phyloP scores from a whole-genome alignment of 495 filamentous ascomycete species.

The Astrothelium macrocarpum region DNA sequence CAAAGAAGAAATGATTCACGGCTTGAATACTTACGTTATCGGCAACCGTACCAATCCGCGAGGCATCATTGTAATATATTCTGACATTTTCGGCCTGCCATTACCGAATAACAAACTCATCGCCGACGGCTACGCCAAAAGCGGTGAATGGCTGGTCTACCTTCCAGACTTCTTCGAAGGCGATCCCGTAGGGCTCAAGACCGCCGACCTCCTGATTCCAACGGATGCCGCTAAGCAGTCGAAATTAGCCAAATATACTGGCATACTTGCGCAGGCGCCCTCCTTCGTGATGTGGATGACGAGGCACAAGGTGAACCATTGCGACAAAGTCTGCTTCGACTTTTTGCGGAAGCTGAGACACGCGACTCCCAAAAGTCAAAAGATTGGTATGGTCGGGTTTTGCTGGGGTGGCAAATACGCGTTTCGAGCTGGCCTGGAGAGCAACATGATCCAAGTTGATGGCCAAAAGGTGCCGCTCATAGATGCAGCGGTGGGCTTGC shows the following conservation, averaged over 20 bases:
- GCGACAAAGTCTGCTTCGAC: slow-evolving; percentile 30
- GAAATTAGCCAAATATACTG: slow-evolving; percentile 30
- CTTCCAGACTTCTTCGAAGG: slow-evolving; percentile 37
- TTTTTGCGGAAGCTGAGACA: slow-evolving; percentile 24
- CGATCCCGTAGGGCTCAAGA: slow-evolving; percentile 31
- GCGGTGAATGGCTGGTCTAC: slow-evolving; percentile 35
- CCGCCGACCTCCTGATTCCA: slow-evolving; percentile 34
- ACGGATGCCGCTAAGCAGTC: slow-evolving; percentile 36
- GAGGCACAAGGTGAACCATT: slow-evolving; percentile 29
- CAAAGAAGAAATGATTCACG: slow-evolving; percentile 32
- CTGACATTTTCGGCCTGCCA: slow-evolving; percentile 35
- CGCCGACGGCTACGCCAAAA: slow-evolving; percentile 38
- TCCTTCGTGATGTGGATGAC: slow-evolving; percentile 31
- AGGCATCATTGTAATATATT: slow-evolving; percentile 34
- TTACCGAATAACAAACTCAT: slow-evolving; percentile 36
- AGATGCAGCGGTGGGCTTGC: slow-evolving; percentile 31
- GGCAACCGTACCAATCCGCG: slow-evolving; percentile 33
- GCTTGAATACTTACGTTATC: slow-evolving; percentile 34
- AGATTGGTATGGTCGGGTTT: slow-evolving; percentile 37
- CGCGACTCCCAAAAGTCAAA: slow-evolving; percentile 25
- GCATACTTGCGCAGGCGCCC: slow-evolving; percentile 27
- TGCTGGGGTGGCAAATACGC: slow-evolving; percentile 39
- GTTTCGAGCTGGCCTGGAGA: slow-evolving; percentile 25
- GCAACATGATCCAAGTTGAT: slow-evolving; percentile 30
- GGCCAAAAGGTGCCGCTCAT: slow-evolving; percentile 33